Conservation (phyloP, 805 yeast genomes). For the Yarrowia yakushimensis region DNA sequence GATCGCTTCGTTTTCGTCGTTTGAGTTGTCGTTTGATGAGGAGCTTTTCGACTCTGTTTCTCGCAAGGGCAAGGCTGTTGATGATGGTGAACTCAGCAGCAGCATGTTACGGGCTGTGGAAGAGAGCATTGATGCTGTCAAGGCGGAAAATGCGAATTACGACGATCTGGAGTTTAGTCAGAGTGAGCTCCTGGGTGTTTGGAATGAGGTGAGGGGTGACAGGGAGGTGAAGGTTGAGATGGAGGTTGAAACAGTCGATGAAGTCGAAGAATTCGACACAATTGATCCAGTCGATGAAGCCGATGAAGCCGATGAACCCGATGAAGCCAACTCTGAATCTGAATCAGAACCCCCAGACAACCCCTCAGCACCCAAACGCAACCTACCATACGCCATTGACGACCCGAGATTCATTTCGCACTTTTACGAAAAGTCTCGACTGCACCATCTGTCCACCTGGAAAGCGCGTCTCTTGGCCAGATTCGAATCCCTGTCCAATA, state of each 20-base stretch:
- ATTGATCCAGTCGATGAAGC: neutral
- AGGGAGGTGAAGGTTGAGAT: neutral
- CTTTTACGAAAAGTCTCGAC: slow-evolving; percentile 75
- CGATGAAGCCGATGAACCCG: neutral
- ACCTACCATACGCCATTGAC: slow-evolving; percentile 18
- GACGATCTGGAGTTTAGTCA: neutral
- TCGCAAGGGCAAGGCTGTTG: neutral
- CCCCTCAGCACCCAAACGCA: neutral
- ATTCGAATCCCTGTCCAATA: slow-evolving; percentile 49
- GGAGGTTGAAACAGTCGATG: neutral
- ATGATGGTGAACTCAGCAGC: too few relatives aligned
- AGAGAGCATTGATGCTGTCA: neutral
- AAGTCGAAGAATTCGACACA: too few relatives aligned
- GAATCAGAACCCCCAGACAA: neutral
- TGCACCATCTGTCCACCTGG: slow-evolving; percentile 88
- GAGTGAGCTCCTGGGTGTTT: neutral
- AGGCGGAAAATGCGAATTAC: neutral
- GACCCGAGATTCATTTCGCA: slow-evolving; percentile 70
- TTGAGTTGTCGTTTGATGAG: slow-evolving; percentile 1
- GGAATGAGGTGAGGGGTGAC: neutral
- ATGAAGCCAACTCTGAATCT: neutral
- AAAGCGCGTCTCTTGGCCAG: slow-evolving; percentile 66
- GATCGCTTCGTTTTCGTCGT: slow-evolving; percentile 5
- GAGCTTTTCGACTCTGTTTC: neutral
- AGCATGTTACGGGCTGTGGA: slow-evolving; percentile 2